phyloP scores from a whole-genome alignment of 1,139 yeast genomes.

The Lodderomyces oxycetoniae region DNA sequence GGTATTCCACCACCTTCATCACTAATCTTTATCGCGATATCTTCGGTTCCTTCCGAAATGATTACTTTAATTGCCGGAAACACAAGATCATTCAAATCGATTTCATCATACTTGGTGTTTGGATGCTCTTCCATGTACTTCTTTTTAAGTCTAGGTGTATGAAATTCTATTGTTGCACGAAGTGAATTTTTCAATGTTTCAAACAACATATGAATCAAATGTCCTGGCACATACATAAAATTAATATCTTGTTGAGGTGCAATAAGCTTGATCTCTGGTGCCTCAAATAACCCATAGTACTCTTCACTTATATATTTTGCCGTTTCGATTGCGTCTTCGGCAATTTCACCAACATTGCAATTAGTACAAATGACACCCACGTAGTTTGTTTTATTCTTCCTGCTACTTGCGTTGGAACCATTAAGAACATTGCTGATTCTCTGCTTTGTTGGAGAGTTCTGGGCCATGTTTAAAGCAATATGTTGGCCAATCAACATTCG shows the following conservation, averaged over 20 bases:
- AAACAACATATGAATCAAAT: conserved; percentile 80
- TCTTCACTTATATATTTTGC: conserved; percentile 87
- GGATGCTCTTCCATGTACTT: conserved; percentile 42
- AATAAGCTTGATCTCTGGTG: conserved; percentile 73
- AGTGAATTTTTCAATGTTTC: conserved; percentile 81
- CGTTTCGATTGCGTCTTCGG: conserved; percentile 80
- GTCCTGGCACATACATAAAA: conserved; percentile 90
- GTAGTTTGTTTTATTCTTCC: conserved; percentile 44
- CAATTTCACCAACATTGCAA: conserved; percentile 74
- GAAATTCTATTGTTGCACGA: conserved; percentile 79
- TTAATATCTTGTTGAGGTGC: conserved; percentile 62
- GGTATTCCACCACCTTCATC: conserved; percentile 97
- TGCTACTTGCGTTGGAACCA: conserved; percentile 21
- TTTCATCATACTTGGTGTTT: conserved; percentile 32
- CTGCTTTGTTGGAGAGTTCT: conserved; percentile 44
- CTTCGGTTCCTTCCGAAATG: conserved; percentile 88
- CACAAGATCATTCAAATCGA: conserved; percentile 58
- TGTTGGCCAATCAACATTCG: conserved; percentile 89
- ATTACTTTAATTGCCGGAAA: conserved; percentile 85
- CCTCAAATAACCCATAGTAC: conserved; percentile 76
- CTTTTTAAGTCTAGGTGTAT: conserved; percentile 42
- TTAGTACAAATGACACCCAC: conserved; percentile 84
- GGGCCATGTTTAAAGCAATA: conserved; percentile 71
- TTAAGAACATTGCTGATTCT: conserved; percentile 33
- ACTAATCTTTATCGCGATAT: conserved; percentile 85